A percentile compares a stretch with the other conserved stretches of the same genome.
These are phyloP conservation scores for Penicillium cosmopolitanum DNA, from an alignment of 495 filamentous ascomycete genomes.

Conservation along the genomic window DNA sequence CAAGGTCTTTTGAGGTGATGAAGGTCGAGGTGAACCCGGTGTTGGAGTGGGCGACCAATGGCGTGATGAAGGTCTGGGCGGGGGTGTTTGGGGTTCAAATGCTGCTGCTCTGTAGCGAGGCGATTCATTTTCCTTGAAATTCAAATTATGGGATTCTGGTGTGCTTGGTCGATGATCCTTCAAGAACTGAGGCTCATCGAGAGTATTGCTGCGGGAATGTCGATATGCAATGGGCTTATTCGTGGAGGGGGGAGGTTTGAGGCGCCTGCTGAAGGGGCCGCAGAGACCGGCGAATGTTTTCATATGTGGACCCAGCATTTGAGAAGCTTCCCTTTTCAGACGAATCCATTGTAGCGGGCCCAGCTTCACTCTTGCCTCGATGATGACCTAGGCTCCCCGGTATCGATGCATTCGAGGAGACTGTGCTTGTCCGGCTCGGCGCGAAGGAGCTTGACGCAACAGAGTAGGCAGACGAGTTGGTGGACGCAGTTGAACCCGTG, in stretches of 20 bases:
- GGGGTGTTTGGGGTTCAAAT: conserved; percentile 35
- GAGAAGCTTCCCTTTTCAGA: conserved; percentile 30
- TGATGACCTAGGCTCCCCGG: conserved; percentile 60
- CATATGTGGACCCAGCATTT: conserved; percentile 63
- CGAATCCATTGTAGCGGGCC: conserved; percentile 37
- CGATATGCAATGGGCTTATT: conserved; percentile 34
- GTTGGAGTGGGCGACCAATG: conserved; percentile 33
- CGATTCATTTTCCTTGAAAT: conserved; percentile 40
- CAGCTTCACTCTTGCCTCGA: conserved; percentile 76
- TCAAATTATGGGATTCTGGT: conserved; percentile 33
- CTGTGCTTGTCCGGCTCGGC: conserved; percentile 72
- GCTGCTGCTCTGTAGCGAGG: conserved; percentile 28
- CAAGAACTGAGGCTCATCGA: conserved; percentile 42
- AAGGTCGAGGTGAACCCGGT: conserved; percentile 37
- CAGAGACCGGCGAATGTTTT: conserved; percentile 73
- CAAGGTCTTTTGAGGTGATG: conserved; percentile 45
- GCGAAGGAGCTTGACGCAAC: conserved; percentile 66
- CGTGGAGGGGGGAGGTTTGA: conserved; percentile 47
- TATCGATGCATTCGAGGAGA: conserved; percentile 77
- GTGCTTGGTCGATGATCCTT: conserved; percentile 41
- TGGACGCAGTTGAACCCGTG: conserved; percentile 72
- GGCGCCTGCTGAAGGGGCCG: conserved; percentile 76
- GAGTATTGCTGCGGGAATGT: conserved; percentile 49
- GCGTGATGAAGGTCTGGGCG: conserved; percentile 36
- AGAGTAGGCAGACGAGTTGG: conserved; percentile 77